Conservation (phyloP, 2,329 filamentous ascomycete species). For the Chrysoporthe deuterocubensis region DNA sequence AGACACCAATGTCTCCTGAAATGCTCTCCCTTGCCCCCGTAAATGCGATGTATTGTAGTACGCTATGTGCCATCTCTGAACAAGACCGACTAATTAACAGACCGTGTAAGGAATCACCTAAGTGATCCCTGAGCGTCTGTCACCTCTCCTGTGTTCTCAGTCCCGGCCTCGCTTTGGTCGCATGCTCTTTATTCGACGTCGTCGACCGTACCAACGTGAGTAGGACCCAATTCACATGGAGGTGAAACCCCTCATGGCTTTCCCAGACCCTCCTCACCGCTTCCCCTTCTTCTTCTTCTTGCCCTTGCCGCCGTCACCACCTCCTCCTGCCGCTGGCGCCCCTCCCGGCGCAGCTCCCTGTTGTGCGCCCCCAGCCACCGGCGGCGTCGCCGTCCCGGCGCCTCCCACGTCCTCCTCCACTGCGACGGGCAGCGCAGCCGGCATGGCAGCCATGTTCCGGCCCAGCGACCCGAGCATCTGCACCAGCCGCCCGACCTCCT, state of each 20-base stretch:
- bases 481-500: slow-evolving; percentile 85
- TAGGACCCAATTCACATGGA: neutral
- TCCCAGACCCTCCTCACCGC: slow-evolving; percentile 51
- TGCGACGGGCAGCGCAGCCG: slow-evolving; percentile 28
- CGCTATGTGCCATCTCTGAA: neutral
- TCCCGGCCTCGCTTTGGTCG: neutral
- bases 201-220: neutral
- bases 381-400: slow-evolving; percentile 22
- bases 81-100: neutral
- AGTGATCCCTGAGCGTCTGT: neutral
- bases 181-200: neutral
- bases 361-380: slow-evolving; percentile 23
- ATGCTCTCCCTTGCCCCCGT: neutral
- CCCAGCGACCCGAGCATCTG: slow-evolving; percentile 76
- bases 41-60: neutral
- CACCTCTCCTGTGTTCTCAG: neutral
- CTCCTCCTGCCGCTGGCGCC: slow-evolving; percentile 37
- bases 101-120: neutral
- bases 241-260: neutral
- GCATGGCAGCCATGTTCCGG: slow-evolving; percentile 66
- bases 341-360: slow-evolving; percentile 23
- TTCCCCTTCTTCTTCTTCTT: slow-evolving; percentile 73
- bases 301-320: slow-evolving; percentile 54
- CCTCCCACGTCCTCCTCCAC: slow-evolving; percentile 20
- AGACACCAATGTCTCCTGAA: slow-evolving; percentile 25